Evolutionary conservation across 2,329 filamentous ascomycete species (phyloP), one percentile per base, ranked within the genome.

Genomic region (Lasiodiplodia gonubiensis): DNA sequence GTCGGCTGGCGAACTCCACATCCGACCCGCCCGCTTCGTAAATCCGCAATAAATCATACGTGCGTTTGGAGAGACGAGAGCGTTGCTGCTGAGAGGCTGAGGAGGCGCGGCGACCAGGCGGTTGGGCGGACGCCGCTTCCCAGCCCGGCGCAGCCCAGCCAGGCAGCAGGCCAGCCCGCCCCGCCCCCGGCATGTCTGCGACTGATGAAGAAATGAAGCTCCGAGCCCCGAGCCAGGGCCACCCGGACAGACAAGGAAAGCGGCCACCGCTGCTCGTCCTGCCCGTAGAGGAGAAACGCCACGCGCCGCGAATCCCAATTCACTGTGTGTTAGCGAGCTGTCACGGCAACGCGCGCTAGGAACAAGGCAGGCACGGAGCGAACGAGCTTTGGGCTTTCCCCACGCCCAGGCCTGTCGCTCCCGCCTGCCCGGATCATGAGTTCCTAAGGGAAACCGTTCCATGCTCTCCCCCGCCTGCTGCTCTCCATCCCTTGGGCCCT

Each of bases 211-310:
- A 18, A 46, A n/a, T 8, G 18, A 46, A 46, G 42, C 42, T 11
- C 42, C 42, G 42, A 46, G 42, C 42, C 42, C 42, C 42, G 42
- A 46, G 42, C 42, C 42, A 46, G 57, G 35, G 23, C 25, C 39
- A 23, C 39, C 57, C 23, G 39, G 39, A 42, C 55, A 18, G 57
- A 48, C 14, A 30, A 33, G 59, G 59, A 51, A 61, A 63, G 59
- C 59, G 59, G 57, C 59, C 33, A 51, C 59, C 59, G 59, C 59
- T 63, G 59, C 59, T 63, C 59, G 59, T 63, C 59, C 59, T 63
- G 59, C 59, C 59, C 59, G 42, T 63, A 63, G 37, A 63, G 59
- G 59, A 63, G 39, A 42, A 63, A 63, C 49, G 59, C 59, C 59
- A 63, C 59, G 59, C 23, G 59, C 59, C 59, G 57, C 57, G 57